Conservation (phyloP, 2,329 filamentous ascomycete species). For the Colletotrichum chlorophyti region DNA sequence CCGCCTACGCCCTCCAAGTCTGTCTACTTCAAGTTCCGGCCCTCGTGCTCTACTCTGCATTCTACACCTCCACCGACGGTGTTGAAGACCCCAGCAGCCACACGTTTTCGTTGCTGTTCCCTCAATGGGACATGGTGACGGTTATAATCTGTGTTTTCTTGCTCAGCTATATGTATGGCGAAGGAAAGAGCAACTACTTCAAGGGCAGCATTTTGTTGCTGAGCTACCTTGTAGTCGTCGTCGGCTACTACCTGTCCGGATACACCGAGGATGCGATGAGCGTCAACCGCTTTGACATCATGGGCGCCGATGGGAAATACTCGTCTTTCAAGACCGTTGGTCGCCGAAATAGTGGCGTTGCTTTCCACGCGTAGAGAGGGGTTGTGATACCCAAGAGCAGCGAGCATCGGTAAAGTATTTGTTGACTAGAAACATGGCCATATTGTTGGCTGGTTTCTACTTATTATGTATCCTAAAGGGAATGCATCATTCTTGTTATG, state of each 20-base stretch:
- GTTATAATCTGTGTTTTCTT: slow-evolving; percentile 96
- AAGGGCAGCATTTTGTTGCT: slow-evolving; percentile 95
- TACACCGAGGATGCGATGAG: slow-evolving; percentile 54
- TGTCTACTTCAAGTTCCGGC: slow-evolving; percentile 94
- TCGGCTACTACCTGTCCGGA: slow-evolving; percentile 87
- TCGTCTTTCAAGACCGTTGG: slow-evolving; percentile 62
- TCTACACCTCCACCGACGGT: slow-evolving; percentile 52
- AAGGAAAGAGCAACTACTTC: slow-evolving; percentile 99
- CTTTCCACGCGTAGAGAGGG: slow-evolving; percentile 32
- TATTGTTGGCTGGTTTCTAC: no score
- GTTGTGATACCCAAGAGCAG: slow-evolving; percentile 2
- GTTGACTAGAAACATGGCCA: no score
- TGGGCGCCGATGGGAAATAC: slow-evolving; percentile 57
- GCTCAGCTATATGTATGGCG: slow-evolving; percentile 95
- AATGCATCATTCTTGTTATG: neutral
- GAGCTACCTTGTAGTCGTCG: slow-evolving; percentile 89
- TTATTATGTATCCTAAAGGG: neutral
- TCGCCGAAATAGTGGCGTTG: slow-evolving; percentile 46
- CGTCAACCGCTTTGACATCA: slow-evolving; percentile 58
- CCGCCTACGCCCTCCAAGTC: slow-evolving; percentile 94
- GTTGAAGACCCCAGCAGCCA: slow-evolving; percentile 56
- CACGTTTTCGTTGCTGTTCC: slow-evolving; percentile 89
- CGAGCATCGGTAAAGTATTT: neutral
- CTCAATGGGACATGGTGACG: slow-evolving; percentile 98
- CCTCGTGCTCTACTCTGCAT: slow-evolving; percentile 88